Evolutionary conservation across 768 basidiomycete genomes (phyloP), one percentile per base, ranked within the genome.

Genomic region (Suillus brevipes): DNA sequence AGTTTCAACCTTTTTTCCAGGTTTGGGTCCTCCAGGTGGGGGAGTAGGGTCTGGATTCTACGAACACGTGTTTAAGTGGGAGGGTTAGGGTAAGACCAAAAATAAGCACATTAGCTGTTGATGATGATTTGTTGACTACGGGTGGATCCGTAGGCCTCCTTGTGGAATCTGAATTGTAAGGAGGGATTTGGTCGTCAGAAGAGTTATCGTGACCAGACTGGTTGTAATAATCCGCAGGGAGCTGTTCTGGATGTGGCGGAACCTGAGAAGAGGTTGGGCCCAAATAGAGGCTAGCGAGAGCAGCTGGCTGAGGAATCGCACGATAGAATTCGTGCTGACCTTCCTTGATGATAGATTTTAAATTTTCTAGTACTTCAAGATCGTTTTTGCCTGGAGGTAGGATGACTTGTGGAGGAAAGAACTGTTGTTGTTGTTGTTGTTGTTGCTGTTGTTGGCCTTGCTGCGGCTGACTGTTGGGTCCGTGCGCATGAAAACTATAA

Each of bases 241-340:
- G 64, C 68, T 77, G 81, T 64, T 80, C 81, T 57, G 74, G 78
- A 68, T 79, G 78, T 42, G 77, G 74, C 36, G 70, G 73, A 34
- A 73, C 80, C 64, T 69, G 69, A 57, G 75, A 73, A 8, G 70
- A 73, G 7, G 70, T 58, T n/a, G 82, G 77, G 42, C 91, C 91
- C 64, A 85, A 77, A 76, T 90, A 92, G 63, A 90, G 77, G 57
- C 79, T 82, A 42, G 87, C 88, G 45, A 93, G 85, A 58, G 82
- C 83, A 18, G 80, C 81, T 36, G 90, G 91, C 65, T 87, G 83
- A 31, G 91, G 89, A 55, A 84, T 72, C 36, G 90, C 84, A 28
- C 85, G 84, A 74, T 85, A 93, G 69, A 87, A 80, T 63, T 89
- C 85, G 75, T 93, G 91, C 71, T 93, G 90, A 59, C 85, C 85